phyloP scores from a whole-genome alignment of 2,329 filamentous ascomycete genomes.

The Nakataea oryzae region DNA sequence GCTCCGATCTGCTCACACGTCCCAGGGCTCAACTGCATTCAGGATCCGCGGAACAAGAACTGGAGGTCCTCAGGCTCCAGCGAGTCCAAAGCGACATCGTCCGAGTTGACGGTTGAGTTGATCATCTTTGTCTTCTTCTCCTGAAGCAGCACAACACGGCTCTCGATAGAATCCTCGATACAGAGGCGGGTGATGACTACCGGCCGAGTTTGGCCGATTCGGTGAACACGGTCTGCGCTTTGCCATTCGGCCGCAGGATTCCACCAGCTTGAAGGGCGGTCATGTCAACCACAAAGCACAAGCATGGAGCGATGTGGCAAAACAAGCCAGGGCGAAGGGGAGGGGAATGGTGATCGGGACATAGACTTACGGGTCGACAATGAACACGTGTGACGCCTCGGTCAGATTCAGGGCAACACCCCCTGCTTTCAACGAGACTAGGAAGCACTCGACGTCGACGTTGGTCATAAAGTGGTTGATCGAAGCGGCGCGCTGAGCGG shows the following conservation, averaged over 20 bases:
- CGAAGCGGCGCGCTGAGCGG: conserved; percentile 80
- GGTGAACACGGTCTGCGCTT: conserved; percentile 85
- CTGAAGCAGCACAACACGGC: conserved; percentile 86
- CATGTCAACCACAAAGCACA: conserved; percentile 11
- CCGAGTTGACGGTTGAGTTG: conserved; percentile 89
- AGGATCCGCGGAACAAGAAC: conserved; percentile 78
- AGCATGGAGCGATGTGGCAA: background rate
- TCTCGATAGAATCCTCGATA: conserved; percentile 96
- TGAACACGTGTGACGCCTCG: conserved; percentile 89
- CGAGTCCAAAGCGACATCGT: conserved; percentile 84
- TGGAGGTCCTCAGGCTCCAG: conserved; percentile 87
- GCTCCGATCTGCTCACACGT: background rate
- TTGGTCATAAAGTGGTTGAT: conserved; percentile 98
- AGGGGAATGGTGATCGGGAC: background rate
- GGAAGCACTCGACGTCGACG: conserved; percentile 85
- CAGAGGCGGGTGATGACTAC: conserved; percentile 91
- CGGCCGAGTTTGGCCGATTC: conserved; percentile 87
- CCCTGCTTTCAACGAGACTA: conserved; percentile 92
- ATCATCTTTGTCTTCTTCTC: conserved; percentile 99
- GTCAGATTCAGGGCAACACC: conserved; percentile 93
- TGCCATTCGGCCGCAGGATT: conserved; percentile 99
- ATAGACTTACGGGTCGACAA: conserved; percentile 76
- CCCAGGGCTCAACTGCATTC: conserved; percentile 5
- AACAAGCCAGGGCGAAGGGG: no score
- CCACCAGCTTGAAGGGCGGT: conserved; percentile 67